A percentile compares a stretch with the other conserved stretches of the same genome.
These are phyloP conservation scores for Podospora bellae-mahoneyi DNA, from an alignment of 495 filamentous ascomycete species.

Conservation along the genomic window DNA sequence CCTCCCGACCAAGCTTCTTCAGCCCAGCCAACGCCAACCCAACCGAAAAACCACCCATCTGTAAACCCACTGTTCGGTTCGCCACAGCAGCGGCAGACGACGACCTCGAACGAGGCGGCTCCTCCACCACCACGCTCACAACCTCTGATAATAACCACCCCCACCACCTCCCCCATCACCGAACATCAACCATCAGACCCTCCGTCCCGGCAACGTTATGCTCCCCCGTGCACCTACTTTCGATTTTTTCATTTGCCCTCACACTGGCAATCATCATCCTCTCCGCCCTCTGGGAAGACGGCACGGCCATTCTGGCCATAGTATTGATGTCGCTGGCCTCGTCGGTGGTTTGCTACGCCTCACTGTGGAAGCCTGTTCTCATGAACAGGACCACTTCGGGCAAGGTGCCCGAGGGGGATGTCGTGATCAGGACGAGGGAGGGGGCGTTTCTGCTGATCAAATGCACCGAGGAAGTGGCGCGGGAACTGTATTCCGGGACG, in stretches of 20 bases:
- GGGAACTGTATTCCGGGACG: slow-evolving; percentile 61
- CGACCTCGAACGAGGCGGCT: slow-evolving; percentile 4
- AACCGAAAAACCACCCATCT: background rate
- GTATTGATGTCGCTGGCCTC: slow-evolving; percentile 44
- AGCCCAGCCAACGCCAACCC: background rate
- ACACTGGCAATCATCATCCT: slow-evolving; percentile 44
- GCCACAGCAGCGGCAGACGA: background rate
- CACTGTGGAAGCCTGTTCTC: slow-evolving; percentile 53
- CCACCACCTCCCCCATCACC: slow-evolving; percentile 37
- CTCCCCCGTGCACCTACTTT: slow-evolving; percentile 53
- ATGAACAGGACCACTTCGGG: slow-evolving; percentile 45
- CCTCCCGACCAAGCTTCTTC: background rate
- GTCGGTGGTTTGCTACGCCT: slow-evolving; percentile 52
- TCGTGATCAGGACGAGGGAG: slow-evolving; percentile 58
- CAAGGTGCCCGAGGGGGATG: slow-evolving; percentile 55
- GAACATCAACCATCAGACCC: slow-evolving; percentile 9
- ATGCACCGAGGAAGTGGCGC: slow-evolving; percentile 60
- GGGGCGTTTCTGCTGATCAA: slow-evolving; percentile 60
- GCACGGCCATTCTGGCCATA: slow-evolving; percentile 51
- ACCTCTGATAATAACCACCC: background rate
- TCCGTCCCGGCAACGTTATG: slow-evolving; percentile 44
- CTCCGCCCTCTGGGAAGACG: slow-evolving; percentile 45
- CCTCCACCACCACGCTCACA: background rate
- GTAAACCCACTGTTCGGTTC: background rate
- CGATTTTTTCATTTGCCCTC: slow-evolving; percentile 47